Evolutionary conservation across 192 early-diverging fungal genomes (phyloP), one percentile per base, ranked within the genome.

Genomic region (Cetraspora pellucida): DNA sequence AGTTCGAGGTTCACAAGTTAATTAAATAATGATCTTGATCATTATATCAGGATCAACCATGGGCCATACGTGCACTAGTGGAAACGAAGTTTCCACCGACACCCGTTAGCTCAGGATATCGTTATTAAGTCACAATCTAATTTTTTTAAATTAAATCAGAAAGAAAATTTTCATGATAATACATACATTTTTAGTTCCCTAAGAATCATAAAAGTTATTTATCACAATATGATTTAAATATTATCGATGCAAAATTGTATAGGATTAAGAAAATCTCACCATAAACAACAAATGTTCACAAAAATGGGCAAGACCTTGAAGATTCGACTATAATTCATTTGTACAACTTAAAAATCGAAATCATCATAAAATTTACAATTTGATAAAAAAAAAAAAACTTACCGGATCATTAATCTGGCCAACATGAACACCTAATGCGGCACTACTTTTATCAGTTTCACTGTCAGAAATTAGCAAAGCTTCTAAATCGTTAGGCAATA

Each of bases 251-350:
- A 73, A 55, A 30, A 5, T 19, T 25, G 14, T 44, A 5, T 11
- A 6, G 7, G 19, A 57, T 8, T 43, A 25, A 10, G 9, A 85
- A 37, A 84, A 81, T 13, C 84, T 86, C 45, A 88, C 89, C 89
- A 91, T 89, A 69, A 91, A 89, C 59, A 91, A 80, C 47, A 95
- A 61, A 78, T 95, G 93, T 75, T 95, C 93, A 73, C 88, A 87
- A 80, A 90, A 96, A 88, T 96, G 95, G 11, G 94, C 93, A 52
- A 96, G 82, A 5, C 95, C 95, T 70, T 90, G 88, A 50, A 90
- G 85, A 61, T 92, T 90, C 54, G 87, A 72, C 87, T 89, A 81
- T 17, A 30, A 3, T 0, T 37, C 13, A 31, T 5, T 46, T 23
- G 27, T 47, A 66, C 17, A 59, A 47, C 37, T 67, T n/a, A 71